A percentile compares a stretch with the other conserved stretches of the same genome.
phyloP scores from a whole-genome alignment of 495 filamentous ascomycete genomes.

The Neurospora sp. region DNA sequence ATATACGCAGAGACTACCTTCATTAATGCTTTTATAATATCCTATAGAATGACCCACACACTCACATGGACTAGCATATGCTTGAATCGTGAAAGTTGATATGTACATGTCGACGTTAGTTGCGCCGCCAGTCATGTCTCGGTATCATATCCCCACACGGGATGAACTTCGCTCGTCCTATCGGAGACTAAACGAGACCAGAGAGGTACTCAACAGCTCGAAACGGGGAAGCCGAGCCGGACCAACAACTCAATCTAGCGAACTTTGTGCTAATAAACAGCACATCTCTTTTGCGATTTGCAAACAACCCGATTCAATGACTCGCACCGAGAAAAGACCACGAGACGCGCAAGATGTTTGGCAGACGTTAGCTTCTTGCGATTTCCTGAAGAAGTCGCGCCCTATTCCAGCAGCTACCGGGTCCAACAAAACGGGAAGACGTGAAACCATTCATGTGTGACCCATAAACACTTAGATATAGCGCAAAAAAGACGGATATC shows the following conservation, averaged over 20 bases:
- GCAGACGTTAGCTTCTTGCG: conserved; percentile 22
- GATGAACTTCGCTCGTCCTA: background rate
- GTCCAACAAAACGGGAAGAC: background rate
- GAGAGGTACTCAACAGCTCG: background rate
- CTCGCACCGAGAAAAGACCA: background rate
- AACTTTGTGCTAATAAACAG: background rate
- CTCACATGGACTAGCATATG: background rate
- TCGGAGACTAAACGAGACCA: background rate
- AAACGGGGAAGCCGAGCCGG: background rate
- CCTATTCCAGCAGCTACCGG: conserved; percentile 8
- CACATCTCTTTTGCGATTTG: background rate
- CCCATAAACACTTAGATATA: conserved; percentile 10
- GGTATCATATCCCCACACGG: background rate
- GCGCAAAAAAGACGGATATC: conserved; percentile 20
- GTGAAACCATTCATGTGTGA: background rate
- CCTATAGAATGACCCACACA: background rate
- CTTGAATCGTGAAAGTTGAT: background rate
- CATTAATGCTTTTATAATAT: background rate
- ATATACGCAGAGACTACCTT: background rate
- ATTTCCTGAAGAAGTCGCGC: conserved; percentile 8
- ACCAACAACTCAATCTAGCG: background rate
- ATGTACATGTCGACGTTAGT: background rate
- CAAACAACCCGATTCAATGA: background rate
- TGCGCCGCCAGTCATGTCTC: background rate
- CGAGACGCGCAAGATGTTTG: conserved; percentile 1